phyloP scores from a whole-genome alignment of 164 flowering plant genomes.

The Houttuynia cordata region DNA sequence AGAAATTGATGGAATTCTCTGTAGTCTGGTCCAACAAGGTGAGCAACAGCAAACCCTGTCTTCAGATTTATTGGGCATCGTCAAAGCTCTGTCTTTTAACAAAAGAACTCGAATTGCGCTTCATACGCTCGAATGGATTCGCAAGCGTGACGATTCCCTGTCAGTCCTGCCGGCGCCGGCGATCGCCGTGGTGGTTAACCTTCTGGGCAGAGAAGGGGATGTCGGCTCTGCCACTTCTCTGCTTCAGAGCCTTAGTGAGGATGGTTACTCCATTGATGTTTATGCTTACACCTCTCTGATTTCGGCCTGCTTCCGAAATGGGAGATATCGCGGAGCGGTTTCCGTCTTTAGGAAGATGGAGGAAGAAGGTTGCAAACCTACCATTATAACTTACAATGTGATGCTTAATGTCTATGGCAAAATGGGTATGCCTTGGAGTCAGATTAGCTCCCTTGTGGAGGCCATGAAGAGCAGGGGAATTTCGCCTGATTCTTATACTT shows the following conservation, averaged over 20 bases:
- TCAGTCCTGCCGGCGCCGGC: slow-evolving; percentile 31
- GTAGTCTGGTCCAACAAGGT: slow-evolving; percentile 7
- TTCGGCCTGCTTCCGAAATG: slow-evolving; percentile 48
- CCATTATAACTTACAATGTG: slow-evolving; percentile 79
- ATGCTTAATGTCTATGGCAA: slow-evolving; percentile 83
- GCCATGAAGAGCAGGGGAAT: slow-evolving; percentile 62
- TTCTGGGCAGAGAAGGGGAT: slow-evolving; percentile 53
- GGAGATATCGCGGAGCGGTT: slow-evolving; percentile 69
- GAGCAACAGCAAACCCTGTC: slow-evolving; percentile 12
- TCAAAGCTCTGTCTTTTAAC: slow-evolving; percentile 57
- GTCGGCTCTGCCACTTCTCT: slow-evolving; percentile 43
- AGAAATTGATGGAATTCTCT: slow-evolving; percentile 19
- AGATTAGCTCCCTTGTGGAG: slow-evolving; percentile 41
- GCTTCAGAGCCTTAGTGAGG: slow-evolving; percentile 32
- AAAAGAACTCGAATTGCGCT: slow-evolving; percentile 51
- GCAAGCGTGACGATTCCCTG: slow-evolving; percentile 19
- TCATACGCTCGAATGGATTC: slow-evolving; percentile 51
- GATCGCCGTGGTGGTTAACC: slow-evolving; percentile 43
- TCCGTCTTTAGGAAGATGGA: slow-evolving; percentile 59
- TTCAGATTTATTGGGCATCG: slow-evolving; percentile 42
- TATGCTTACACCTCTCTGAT: slow-evolving; percentile 79
- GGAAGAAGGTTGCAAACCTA: slow-evolving; percentile 71
- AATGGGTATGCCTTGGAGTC: slow-evolving; percentile 88
- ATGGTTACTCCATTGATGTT: slow-evolving; percentile 59
- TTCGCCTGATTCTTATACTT: slow-evolving; percentile 72